Conservation (phyloP, 768 basidiomycete species). For the Trametes villosa region DNA sequence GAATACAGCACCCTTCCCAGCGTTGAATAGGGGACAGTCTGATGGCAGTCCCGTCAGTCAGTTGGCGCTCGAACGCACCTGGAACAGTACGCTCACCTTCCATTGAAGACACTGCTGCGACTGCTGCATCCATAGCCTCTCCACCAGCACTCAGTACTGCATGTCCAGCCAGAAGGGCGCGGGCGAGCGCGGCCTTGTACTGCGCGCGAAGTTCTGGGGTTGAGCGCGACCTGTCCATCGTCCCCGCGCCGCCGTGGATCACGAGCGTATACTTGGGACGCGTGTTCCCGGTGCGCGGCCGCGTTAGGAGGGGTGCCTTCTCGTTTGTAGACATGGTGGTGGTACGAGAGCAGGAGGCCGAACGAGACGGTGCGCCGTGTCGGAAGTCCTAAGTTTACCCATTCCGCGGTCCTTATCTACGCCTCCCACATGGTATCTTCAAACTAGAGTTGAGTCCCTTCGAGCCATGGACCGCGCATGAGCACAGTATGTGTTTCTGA, state of each 20-base stretch:
- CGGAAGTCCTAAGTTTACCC: not conserved
- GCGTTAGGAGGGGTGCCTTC: slow-evolving; percentile 4
- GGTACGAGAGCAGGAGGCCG: not conserved
- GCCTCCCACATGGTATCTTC: no score
- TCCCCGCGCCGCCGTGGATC: slow-evolving; percentile 83
- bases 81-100: slow-evolving; percentile 61
- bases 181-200: slow-evolving; percentile 59
- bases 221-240: slow-evolving; percentile 58
- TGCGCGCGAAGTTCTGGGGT: slow-evolving; percentile 62
- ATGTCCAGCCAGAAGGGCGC: slow-evolving; percentile 66
- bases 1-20: slow-evolving; percentile 83
- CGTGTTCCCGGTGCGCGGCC: not conserved
- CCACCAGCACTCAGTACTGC: slow-evolving; percentile 66
- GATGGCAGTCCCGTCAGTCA: not conserved
- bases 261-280: slow-evolving; percentile 49
- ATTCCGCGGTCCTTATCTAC: no score
- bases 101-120: slow-evolving; percentile 72
- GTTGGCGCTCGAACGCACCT: no score
- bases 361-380: not conserved
- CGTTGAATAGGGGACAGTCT: slow-evolving; percentile 82
- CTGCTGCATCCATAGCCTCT: slow-evolving; percentile 82
- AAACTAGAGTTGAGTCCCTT: no score
- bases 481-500: no score
- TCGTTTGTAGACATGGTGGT: slow-evolving; percentile 11
- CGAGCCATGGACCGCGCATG: no score